These are phyloP conservation scores for Pseudogymnoascus sp. DNA, from an alignment of 2,329 filamentous ascomycete genomes.

Conservation along the genomic window DNA sequence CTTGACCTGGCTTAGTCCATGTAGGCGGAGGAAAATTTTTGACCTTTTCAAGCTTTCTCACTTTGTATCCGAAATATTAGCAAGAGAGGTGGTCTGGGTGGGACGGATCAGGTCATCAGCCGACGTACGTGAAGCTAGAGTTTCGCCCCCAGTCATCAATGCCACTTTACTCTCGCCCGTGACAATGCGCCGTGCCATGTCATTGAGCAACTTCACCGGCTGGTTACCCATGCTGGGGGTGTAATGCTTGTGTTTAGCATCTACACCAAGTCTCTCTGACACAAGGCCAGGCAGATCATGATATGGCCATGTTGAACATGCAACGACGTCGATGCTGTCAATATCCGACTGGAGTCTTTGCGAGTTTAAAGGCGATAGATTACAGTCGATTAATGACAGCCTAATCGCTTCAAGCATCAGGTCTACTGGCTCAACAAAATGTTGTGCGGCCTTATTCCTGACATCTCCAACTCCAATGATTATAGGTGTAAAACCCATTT, in stretches of 20 bases:
- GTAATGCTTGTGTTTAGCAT: conserved; percentile 41
- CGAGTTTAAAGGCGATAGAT: conserved; percentile 24
- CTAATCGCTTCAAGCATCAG: conserved; percentile 53
- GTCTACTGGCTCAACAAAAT: conserved; percentile 52
- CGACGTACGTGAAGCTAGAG: conserved; percentile 49
- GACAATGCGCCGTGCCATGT: conserved; percentile 52
- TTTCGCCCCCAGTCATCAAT: conserved; percentile 57
- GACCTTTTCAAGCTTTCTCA: conserved; percentile 46
- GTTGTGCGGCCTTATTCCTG: conserved; percentile 45
- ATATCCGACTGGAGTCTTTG: conserved; percentile 38
- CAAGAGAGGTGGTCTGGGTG: not conserved
- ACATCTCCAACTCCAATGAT: conserved; percentile 58
- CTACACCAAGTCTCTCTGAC: conserved; percentile 41
- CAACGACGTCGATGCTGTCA: conserved; percentile 54
- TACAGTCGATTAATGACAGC: conserved; percentile 45
- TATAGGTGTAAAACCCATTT: conserved; percentile 37
- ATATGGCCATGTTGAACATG: conserved; percentile 62
- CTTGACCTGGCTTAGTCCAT: conserved; percentile 47
- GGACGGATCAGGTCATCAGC: not conserved
- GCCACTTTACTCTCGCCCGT: conserved; percentile 48
- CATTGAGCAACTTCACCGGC: conserved; percentile 54
- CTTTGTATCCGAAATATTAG: conserved; percentile 30
- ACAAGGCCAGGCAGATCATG: conserved; percentile 50
- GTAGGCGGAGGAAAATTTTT: conserved; percentile 44
- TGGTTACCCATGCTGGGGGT: conserved; percentile 58